Base-by-base conservation (phyloP, 1,284 basidiomycete species). In the Takashimella koratensis region DNA sequence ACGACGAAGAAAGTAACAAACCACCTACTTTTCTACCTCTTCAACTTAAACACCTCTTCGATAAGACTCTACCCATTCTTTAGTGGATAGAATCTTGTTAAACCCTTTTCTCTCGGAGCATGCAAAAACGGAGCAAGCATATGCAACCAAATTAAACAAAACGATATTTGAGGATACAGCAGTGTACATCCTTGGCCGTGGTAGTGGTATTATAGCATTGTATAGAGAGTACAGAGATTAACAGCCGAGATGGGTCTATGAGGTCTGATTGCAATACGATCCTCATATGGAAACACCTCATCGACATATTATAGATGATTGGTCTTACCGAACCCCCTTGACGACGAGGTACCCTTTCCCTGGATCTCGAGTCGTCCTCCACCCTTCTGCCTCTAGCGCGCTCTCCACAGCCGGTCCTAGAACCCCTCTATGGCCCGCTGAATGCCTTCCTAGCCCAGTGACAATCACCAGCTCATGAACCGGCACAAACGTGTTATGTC, bases 361-460 rank as follows among this genome's bases (percentile, higher is more conserved):
- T 20, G 49, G 44, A 43, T 63, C 57, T 71, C 67, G 13, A 74
- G 63, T 30, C 59, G 58, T 16, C 30, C 30, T 36, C 70, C 72
- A 76, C 10, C 71, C 73, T n/a, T 54, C 59, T 10, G 51, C 51
- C n/a, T 70, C 66, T 24, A 76, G 49, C 5, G 59, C 58, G 16
- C 52, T 56, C 1, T 63, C 59, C 6, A 76, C 68, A 6, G 67
- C 70, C 4, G 75, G 75, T 0, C 71, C 70, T 3, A 76, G 54
- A 16, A 76, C 71, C 16, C 70, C 73, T 24, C 54, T 53, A 8
- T 64, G 47, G 16, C 70, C 68, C 0, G 62, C 65, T 13, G 68
- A 71, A 59, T 76, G 75, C 25, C 65, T 63, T 12, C 75, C 75
- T 12, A 70, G 67, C 22, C 75, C 75, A 4, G 70, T 73, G 22